Conservation (phyloP, 345 rosid genomes). For the Lepidium didymum region DNA sequence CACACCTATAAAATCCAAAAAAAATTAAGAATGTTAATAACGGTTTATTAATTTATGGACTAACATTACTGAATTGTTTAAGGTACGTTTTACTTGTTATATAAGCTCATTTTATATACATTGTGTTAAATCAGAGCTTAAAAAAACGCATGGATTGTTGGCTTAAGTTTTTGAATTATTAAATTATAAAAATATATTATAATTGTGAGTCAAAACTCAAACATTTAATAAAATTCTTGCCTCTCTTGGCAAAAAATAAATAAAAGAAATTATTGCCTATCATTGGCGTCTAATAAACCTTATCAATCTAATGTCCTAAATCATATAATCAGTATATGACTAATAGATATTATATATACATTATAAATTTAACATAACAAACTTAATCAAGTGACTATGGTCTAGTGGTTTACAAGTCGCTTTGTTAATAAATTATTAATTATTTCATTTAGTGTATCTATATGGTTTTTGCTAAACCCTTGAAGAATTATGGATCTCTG, state of each 20-base stretch:
- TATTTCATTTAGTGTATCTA: no score
- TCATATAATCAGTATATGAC: background rate
- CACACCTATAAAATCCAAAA: background rate
- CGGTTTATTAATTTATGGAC: background rate
- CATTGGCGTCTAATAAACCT: background rate
- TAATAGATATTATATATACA: background rate
- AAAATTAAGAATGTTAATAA: background rate
- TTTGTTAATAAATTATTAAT: no score
- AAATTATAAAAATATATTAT: background rate
- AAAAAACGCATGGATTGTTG: background rate
- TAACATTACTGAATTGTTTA: background rate
- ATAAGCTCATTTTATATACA: background rate
- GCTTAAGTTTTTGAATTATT: background rate
- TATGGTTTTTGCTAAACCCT: no score
- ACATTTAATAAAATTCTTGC: background rate
- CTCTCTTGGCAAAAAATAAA: background rate
- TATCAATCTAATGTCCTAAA: background rate
- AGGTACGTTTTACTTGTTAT: constrained; percentile 14
- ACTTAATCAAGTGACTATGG: no score
- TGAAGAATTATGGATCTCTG: no score
- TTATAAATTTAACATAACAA: no score
- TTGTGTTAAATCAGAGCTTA: background rate
- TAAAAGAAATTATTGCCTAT: background rate
- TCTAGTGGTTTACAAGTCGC: no score
- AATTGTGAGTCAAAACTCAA: background rate